Evolutionary conservation across 2,329 filamentous ascomycete genomes (phyloP), one percentile per base, ranked within the genome.

Genomic region (Botrytis aclada): DNA sequence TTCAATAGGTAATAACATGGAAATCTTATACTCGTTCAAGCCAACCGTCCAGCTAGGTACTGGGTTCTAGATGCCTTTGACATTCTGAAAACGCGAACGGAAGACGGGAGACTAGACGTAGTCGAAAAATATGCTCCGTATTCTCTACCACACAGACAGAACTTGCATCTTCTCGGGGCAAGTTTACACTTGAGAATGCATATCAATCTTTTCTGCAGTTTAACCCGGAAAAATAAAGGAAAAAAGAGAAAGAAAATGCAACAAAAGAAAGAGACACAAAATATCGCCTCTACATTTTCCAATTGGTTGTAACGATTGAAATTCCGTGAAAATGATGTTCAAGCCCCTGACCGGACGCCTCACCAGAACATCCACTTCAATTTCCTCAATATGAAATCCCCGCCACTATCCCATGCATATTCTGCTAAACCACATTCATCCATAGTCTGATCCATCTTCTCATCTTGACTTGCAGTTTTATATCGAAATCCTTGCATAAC

Each of bases 341-440:
- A 22, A 56, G 54, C 65, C 65, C 65, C 65, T 67, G 47, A 67
- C 64, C 41, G 18, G 43, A 67, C 20, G 47, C 64, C 34, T 67
- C 34, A 45, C 29, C 41, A 65, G 34, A 9, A 5, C 61, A 56
- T 70, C 67, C 69, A 71, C 69, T 60, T 64, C 69, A 45, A 71
- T 71, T 71, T 71, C 56, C 56, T 45, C 29, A 45, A 58, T 41
- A 22, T 58, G 29, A 37, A 18, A 63, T 51, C 58, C 58, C 41
- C 69, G 69, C 69, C 56, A 70, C 64, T 39, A 66, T 66, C 47
- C 47, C 65, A 67, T 67, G 65, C 65, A 67, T 56, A 56, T 29
- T 39, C 18, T 56, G 9, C 65, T 67, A 56, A 67, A 8, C 65
- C 34, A 32, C 25, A 41, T 41, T 32, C 20, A 67, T 67, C 47